Base-by-base conservation (phyloP, 169 alveolate species). In the Cryptosporidium baileyi region DNA sequence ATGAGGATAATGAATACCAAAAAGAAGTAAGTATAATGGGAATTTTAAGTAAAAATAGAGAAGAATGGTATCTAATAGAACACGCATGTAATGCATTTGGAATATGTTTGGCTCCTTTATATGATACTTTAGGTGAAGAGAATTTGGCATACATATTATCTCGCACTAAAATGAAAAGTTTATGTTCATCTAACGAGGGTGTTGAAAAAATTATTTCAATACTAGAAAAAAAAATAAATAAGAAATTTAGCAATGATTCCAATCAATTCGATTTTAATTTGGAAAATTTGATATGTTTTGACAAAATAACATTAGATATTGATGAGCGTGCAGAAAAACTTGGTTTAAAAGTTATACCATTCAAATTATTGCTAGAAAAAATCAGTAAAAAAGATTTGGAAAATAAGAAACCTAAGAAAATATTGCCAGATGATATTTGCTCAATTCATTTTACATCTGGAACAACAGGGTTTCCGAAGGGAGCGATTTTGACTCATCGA, bases 401-500 rank as follows among this genome's bases (percentile, higher is more conserved):
- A 6, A 47, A 60, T 7, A 61, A 49, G 38, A 47, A 49, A n/a
- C 91, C 91, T 2, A 89, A 90, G 3, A 80, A 82, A 43, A 67
- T 57, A 19, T 32, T 17, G 3, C 90, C 94, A 22, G 93, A 91
- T 26, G 89, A 89, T 15, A 51, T 89, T 45, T 90, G 79, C 65
- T 92, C 96, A 24, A 63, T 94, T 22, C 93, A 95, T 60, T 94
- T 93, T 80, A 94, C 97, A n/a, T 88, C 94, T 30, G 98, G 99
- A 13, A 96, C 99, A 17, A 96, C 99, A 26, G 98, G 98, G 17
- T 63, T 79, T 36, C 97, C 99, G 30, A 96, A 96, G 89, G 98
- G 97, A 5, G 98, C 94, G 3, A 81, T 95, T 88, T 63, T 94
- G 49, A 85, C 96, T 22, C 97, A 96, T 81, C 85, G 90, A 17